A percentile compares a stretch with the other conserved stretches of the same genome.
phyloP scores from a whole-genome alignment of 2,329 filamentous ascomycete species.

The Trichoderma pleuroti region DNA sequence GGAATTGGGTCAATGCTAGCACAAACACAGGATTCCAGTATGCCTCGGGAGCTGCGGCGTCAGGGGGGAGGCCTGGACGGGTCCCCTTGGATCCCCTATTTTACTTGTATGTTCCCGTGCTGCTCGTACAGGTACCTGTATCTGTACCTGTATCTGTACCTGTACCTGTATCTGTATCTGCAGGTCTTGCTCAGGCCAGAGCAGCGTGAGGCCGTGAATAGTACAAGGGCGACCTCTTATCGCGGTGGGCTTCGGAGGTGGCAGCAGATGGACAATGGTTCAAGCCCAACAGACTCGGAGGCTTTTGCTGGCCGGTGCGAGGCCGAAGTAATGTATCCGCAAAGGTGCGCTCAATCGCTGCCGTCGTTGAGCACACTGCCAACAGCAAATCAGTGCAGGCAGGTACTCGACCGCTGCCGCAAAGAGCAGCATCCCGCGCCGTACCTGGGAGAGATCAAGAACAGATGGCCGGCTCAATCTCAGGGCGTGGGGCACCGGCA shows the following conservation, averaged over 20 bases:
- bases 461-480: background rate
- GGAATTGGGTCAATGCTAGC: background rate
- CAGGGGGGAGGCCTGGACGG: conserved; percentile 2
- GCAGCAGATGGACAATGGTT: background rate
- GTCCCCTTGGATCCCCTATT: conserved; percentile 8
- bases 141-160: background rate
- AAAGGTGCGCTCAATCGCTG: background rate
- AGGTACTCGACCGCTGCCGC: background rate
- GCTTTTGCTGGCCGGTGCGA: background rate
- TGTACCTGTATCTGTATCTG: background rate
- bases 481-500: background rate
- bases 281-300: background rate
- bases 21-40: conserved; percentile 6
- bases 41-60: conserved; percentile 15
- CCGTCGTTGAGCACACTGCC: background rate
- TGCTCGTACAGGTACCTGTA: background rate
- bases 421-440: background rate
- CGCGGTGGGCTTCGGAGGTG: background rate
- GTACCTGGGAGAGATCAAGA: background rate
- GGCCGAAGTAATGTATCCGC: background rate
- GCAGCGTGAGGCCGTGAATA: background rate
- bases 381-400: background rate
- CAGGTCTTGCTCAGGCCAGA: background rate
- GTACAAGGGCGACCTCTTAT: background rate
- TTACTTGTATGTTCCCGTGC: background rate